Evolutionary conservation across 2,329 filamentous ascomycete genomes (phyloP), one percentile per base, ranked within the genome.

Genomic region (Akanthomyces muscarius): DNA sequence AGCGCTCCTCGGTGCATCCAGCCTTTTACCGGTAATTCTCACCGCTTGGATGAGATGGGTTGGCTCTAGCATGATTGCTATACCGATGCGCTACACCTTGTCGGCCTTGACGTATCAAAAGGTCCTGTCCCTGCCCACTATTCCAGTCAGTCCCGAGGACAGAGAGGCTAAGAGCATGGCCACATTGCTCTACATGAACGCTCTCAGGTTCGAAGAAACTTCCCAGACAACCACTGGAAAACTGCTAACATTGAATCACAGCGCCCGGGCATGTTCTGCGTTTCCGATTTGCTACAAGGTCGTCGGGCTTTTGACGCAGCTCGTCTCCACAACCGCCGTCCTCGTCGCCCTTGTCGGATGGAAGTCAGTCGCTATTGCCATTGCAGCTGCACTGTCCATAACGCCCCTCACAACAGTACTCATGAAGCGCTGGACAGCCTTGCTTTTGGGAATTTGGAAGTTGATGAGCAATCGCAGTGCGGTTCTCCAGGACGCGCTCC

Each of bases 271-370:
- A 2, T 58, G 55, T 13, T 38, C 16, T 23, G 16, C 16, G 25
- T 36, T 58, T 48, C n/a, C 55, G 6, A 25, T 23, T 25, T 25
- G 11, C 13, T 5, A 38, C 10, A 18, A 5, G 28, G 18, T 58
- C 25, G 55, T 58, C 44, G 55, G 44, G 18, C 55, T 38, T 5
- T 38, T 38, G 10, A 38, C 54, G 13, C 54, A 57, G 41, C 41
- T 47, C 38, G 14, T 45, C 8, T 33, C 8, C 54, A 57, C 54
- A 13, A 47, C 54, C 2, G 54, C 25, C 4, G 25, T 57, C 8
- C 54, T 57, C 54, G 11, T 57, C 54, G n/a, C 54, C 10, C 54
- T 57, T n/a, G 54, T 57, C 5, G 25, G 41, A 7, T 57, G 41
- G 54, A 30, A 45, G 54, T 23, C 54, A 21, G 54, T 57, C 18